These are phyloP conservation scores for Pseudonectria foliicola DNA, from an alignment of 2,329 filamentous ascomycete species.

Conservation along the genomic window DNA sequence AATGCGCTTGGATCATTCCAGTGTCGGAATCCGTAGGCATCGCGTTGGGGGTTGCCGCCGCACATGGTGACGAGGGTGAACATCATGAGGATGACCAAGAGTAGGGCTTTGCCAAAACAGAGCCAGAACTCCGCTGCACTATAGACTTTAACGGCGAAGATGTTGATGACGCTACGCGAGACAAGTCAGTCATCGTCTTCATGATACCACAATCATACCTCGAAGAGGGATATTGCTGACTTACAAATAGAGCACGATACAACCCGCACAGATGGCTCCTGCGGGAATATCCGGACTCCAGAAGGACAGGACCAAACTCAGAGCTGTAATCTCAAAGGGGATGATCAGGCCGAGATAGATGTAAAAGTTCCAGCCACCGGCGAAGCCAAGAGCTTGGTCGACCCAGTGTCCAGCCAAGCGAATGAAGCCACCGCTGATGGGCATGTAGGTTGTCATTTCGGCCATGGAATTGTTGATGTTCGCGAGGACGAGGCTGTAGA, in stretches of 20 bases:
- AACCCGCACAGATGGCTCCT: conserved; percentile 50
- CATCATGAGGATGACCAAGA: conserved; percentile 58
- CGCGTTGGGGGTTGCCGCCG: conserved; percentile 63
- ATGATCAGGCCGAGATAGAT: conserved; percentile 30
- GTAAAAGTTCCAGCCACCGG: conserved; percentile 33
- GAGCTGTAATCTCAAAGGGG: conserved; percentile 31
- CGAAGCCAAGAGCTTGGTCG: conserved; percentile 53
- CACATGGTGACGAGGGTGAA: conserved; percentile 73
- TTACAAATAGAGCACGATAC: conserved; percentile 50
- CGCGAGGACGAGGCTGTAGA: conserved; percentile 46
- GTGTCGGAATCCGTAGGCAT: conserved; percentile 61
- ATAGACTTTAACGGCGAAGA: conserved; percentile 56
- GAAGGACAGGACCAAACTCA: conserved; percentile 31
- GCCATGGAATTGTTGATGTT: conserved; percentile 56
- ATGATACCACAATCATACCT: neutral
- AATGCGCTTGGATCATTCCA: conserved; percentile 40
- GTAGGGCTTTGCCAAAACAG: conserved; percentile 51
- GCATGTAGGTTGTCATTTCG: conserved; percentile 56
- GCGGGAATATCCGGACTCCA: conserved; percentile 44
- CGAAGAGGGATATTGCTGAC: conserved; percentile 11
- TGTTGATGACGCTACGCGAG: conserved; percentile 42
- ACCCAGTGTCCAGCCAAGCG: conserved; percentile 56
- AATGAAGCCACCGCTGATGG: conserved; percentile 53
- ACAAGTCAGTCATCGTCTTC: conserved; percentile 17
- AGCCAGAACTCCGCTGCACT: conserved; percentile 66